These are phyloP conservation scores for Filobasidium floriforme DNA, from an alignment of 768 basidiomycete genomes.

Conservation along the genomic window DNA sequence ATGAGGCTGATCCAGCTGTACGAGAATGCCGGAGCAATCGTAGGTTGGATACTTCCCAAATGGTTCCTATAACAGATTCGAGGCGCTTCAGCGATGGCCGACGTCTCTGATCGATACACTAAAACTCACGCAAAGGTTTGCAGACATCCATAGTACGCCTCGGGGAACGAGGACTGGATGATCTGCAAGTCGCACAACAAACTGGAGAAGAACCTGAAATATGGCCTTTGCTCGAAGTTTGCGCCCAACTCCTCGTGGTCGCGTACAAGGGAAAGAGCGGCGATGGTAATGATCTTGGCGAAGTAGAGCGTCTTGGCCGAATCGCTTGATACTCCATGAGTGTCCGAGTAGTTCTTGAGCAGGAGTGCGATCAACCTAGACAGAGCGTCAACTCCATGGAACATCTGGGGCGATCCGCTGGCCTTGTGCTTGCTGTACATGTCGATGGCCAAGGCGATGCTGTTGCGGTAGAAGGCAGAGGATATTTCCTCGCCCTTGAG, in stretches of 20 bases:
- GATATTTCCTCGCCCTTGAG: slow-evolving; percentile 92
- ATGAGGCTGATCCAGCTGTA: slow-evolving; percentile 97
- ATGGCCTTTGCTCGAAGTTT: slow-evolving; percentile 91
- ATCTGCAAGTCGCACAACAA: slow-evolving; percentile 82
- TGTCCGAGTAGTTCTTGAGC: slow-evolving; percentile 98
- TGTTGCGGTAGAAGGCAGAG: slow-evolving; percentile 96
- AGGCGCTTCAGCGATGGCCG: not conserved
- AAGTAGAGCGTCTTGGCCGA: slow-evolving; percentile 93
- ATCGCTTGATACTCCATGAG: slow-evolving; percentile 76
- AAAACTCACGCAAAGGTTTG: slow-evolving; percentile 69
- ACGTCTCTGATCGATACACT: slow-evolving; percentile 1
- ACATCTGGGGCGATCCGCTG: slow-evolving; percentile 58
- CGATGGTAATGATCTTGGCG: slow-evolving; percentile 93
- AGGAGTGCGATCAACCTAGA: slow-evolving; percentile 92
- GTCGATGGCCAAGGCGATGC: slow-evolving; percentile 86
- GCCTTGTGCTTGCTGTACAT: slow-evolving; percentile 55
- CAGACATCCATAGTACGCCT: slow-evolving; percentile 69
- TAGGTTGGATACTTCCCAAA: slow-evolving; percentile 89
- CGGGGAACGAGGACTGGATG: slow-evolving; percentile 74
- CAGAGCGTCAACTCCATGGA: slow-evolving; percentile 91
- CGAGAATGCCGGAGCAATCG: slow-evolving; percentile 93
- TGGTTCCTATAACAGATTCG: slow-evolving; percentile 60
- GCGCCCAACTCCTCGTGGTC: slow-evolving; percentile 88
- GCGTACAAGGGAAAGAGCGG: slow-evolving; percentile 89
- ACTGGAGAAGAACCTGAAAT: slow-evolving; percentile 97